These are phyloP conservation scores for Periglandula ipomoeae DNA, from an alignment of 2,329 filamentous ascomycete species.

Conservation along the genomic window DNA sequence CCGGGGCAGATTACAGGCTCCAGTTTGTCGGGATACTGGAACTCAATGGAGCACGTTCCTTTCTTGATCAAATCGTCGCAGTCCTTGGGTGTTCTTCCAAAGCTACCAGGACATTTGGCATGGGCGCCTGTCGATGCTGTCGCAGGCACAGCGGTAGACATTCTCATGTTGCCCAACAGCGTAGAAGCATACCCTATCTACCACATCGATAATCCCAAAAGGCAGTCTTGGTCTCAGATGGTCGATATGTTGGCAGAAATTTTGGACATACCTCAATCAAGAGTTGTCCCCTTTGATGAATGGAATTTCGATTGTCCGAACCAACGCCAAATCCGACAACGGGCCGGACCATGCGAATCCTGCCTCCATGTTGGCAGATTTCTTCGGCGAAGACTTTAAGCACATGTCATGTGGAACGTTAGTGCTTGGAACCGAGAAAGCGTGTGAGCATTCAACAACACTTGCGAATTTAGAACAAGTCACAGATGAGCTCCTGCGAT, in stretches of 20 bases:
- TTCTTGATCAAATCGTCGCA: constrained; percentile 42
- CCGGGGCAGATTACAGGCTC: constrained; percentile 44
- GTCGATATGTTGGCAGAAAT: neutral
- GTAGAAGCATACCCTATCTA: constrained; percentile 8
- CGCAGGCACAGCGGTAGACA: constrained; percentile 6
- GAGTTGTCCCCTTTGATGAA: constrained; percentile 1
- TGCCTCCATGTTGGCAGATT: neutral
- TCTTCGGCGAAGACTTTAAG: neutral
- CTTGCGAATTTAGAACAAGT: too few species aligned
- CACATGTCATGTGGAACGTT: constrained; percentile 5
- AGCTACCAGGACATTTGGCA: constrained; percentile 26
- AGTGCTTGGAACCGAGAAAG: neutral
- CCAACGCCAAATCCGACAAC: too few species aligned
- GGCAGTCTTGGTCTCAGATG: constrained; percentile 10
- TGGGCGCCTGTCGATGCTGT: constrained; percentile 36
- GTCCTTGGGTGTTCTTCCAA: constrained; percentile 30
- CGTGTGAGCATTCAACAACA: constrained; percentile 5
- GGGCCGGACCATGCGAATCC: too few species aligned
- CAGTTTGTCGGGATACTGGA: constrained; percentile 41
- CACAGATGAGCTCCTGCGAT: too few species aligned
- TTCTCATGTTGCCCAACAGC: neutral
- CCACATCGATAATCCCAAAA: constrained; percentile 13
- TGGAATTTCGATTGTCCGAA: neutral
- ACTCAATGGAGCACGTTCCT: constrained; percentile 37
- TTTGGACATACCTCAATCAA: neutral